A percentile compares a stretch with the other conserved stretches of the same genome.
phyloP scores from a whole-genome alignment of 1,139 yeast genomes.

The Hyphopichia pseudoburtonii region DNA sequence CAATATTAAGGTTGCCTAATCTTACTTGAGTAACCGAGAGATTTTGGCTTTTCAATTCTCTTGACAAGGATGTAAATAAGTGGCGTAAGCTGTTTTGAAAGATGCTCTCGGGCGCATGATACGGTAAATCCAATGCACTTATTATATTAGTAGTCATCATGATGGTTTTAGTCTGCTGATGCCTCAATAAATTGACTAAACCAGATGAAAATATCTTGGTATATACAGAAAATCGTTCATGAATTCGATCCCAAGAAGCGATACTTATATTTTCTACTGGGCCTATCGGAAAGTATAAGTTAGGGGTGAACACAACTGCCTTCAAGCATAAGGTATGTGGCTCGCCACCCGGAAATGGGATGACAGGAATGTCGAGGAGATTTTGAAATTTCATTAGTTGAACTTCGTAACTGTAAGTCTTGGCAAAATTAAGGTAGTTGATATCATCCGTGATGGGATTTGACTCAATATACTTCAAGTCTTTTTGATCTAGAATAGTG shows the following conservation, averaged over 20 bases:
- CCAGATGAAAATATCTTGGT: conserved; percentile 57
- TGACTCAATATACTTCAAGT: conserved; percentile 55
- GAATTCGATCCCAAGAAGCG: conserved; percentile 53
- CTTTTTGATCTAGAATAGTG: conserved; percentile 66
- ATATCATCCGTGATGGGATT: conserved; percentile 56
- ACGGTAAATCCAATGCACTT: conserved; percentile 44
- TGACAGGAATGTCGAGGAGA: conserved; percentile 36
- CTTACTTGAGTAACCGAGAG: conserved; percentile 46
- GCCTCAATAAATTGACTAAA: conserved; percentile 54
- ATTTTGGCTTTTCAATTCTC: conserved; percentile 43
- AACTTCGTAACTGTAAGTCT: conserved; percentile 27
- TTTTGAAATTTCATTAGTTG: conserved; percentile 39
- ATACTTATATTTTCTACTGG: conserved; percentile 61
- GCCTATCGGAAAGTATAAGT: conserved; percentile 64
- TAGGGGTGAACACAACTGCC: conserved; percentile 64
- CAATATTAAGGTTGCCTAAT: conserved; percentile 47
- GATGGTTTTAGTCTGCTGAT: conserved; percentile 44
- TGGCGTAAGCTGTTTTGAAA: conserved; percentile 36
- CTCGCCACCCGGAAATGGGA: conserved; percentile 52
- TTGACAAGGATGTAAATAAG: conserved; percentile 37
- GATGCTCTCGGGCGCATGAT: conserved; percentile 50
- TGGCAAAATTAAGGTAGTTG: conserved; percentile 41
- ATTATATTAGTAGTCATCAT: conserved; percentile 45
- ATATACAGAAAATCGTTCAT: conserved; percentile 46
- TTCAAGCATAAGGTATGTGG: conserved; percentile 54